Evolutionary conservation across 2,329 filamentous ascomycete genomes (phyloP).

Genomic region (Mollisiaceae sp.): DNA sequence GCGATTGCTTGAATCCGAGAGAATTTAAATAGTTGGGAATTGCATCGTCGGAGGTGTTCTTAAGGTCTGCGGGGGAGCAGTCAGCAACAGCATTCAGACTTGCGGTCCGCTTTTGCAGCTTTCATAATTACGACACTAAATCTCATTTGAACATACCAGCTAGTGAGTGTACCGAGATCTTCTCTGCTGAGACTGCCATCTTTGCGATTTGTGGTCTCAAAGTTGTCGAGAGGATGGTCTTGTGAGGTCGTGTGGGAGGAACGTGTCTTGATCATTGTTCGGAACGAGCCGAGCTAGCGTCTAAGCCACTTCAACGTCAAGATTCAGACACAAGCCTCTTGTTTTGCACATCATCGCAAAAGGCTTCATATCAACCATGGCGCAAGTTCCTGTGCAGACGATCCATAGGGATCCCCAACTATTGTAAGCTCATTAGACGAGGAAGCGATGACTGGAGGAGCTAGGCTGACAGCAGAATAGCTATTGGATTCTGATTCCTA

Average conservation of each 20-base stretch:
- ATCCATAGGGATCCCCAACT: constrained; percentile 98
- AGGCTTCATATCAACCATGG: constrained; percentile 61
- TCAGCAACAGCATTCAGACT: constrained; percentile 20
- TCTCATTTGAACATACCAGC: constrained; percentile 33
- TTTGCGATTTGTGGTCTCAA: constrained; percentile 26
- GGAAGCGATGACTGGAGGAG: constrained; percentile 25
- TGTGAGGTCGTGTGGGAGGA: constrained; percentile 26
- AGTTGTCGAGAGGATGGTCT: constrained; percentile 14
- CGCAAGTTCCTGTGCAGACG: constrained; percentile 85
- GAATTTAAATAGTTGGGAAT: constrained; percentile 92
- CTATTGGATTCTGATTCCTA: constrained; percentile 98
- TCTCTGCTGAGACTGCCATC: constrained; percentile 40
- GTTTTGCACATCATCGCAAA: constrained; percentile 12
- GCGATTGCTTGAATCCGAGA: constrained; percentile 82
- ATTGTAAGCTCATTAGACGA: constrained; percentile 68
- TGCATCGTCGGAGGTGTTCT: constrained; percentile 95
- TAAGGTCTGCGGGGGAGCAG: constrained; percentile 70
- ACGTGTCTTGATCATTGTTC: constrained; percentile 43
- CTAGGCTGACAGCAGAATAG: constrained; percentile 54
- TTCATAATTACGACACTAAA: no score
- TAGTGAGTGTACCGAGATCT: constrained; percentile 41
- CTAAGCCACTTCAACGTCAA: constrained; percentile 30
- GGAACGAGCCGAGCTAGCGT: constrained; percentile 37
- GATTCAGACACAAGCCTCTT: constrained; percentile 18
- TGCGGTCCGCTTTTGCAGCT: not conserved